Percentiles rank a stretch among this genome's conserved stretches.
Evolutionary conservation across 305 asterid species (phyloP).

Genomic region (Fraxinus ornus): DNA sequence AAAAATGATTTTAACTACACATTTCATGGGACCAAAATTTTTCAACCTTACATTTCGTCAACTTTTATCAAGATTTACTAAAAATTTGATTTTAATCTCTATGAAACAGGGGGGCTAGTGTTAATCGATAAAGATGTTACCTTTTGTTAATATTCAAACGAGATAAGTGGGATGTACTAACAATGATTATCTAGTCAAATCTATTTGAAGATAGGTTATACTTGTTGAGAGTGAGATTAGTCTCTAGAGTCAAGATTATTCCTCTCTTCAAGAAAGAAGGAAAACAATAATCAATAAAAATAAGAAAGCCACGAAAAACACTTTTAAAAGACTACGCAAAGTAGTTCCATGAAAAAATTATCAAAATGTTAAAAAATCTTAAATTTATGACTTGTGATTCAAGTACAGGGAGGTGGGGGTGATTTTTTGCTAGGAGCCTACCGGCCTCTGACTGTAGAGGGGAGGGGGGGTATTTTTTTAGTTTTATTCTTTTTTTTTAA

Average conservation of each 20-base stretch:
- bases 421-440: no score
- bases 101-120: no score
- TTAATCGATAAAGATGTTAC: not conserved
- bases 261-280: not conserved
- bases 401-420: no score
- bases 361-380: not conserved
- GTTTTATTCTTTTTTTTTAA: no score
- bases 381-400: no score
- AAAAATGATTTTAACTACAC: no score
- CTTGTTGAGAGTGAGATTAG: not conserved
- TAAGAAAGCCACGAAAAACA: not conserved
- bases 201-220: not conserved
- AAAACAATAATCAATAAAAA: not conserved
- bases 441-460: no score
- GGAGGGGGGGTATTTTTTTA: no score
- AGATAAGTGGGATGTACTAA: not conserved
- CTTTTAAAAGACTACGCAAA: not conserved
- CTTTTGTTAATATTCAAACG: not conserved
- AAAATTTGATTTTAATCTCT: no score
- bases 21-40: no score
- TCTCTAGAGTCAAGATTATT: not conserved
- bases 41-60: no score
- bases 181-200: not conserved
- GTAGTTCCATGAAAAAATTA: not conserved
- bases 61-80: no score